These are phyloP conservation scores for Globisporangium yorkense DNA, from an alignment of 352 stramenopile genomes.

Conservation along the genomic window DNA sequence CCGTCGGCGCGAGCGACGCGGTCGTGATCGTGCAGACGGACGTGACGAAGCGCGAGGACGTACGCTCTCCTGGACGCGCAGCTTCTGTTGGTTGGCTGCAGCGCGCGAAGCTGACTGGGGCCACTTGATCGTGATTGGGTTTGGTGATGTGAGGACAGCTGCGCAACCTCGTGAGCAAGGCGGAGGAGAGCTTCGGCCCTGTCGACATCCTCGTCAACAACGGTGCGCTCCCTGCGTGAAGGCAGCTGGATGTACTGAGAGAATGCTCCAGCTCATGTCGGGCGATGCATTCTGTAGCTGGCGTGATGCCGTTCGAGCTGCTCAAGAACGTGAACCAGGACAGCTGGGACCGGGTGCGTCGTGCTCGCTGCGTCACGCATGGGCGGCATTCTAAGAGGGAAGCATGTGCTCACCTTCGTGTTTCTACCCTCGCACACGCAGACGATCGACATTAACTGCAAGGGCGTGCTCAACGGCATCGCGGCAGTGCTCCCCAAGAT, in stretches of 20 bases:
- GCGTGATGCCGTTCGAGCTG: conserved; percentile 91
- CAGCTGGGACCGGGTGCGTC: conserved; percentile 72
- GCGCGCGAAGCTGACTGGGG: too few relatives aligned
- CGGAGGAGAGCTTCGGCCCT: conserved; percentile 52
- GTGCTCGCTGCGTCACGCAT: not conserved
- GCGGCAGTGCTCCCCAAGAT: conserved; percentile 67
- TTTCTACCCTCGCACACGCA: conserved; percentile 3
- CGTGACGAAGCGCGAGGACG: conserved; percentile 63
- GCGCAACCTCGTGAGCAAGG: conserved; percentile 49
- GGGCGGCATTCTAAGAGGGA: too few relatives aligned
- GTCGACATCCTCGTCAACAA: conserved; percentile 91
- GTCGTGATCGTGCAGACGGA: conserved; percentile 50
- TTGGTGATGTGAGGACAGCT: conserved; percentile 15
- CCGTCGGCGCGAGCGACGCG: conserved; percentile 16
- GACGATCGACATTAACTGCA: conserved; percentile 93
- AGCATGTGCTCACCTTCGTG: not conserved
- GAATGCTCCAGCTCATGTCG: not conserved
- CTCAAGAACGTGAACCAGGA: conserved; percentile 89
- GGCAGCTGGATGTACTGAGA: too few relatives aligned
- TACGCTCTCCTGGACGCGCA: conserved; percentile 7
- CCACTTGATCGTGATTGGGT: not conserved
- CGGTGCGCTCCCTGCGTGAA: conserved; percentile 14
- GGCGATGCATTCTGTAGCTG: conserved; percentile 28
- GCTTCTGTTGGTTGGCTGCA: not conserved
- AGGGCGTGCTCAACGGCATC: conserved; percentile 87